Evolutionary conservation across 169 alveolate genomes (phyloP).

Genomic region (Eimeria sp.): DNA sequence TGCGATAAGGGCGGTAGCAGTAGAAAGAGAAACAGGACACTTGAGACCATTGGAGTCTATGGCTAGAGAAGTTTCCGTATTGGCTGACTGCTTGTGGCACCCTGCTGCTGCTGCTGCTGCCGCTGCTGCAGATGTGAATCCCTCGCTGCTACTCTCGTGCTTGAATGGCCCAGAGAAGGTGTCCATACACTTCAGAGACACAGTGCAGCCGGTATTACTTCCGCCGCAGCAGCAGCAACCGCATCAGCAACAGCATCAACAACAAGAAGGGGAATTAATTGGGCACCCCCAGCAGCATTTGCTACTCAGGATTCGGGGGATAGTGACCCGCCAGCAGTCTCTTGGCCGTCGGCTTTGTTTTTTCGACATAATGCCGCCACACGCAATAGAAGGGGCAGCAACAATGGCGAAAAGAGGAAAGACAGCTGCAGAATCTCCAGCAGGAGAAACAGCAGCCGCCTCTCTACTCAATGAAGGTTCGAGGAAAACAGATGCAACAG

Average conservation of each 20-base stretch:
- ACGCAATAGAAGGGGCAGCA: slow-evolving; percentile 27
- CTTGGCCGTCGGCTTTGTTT: slow-evolving; percentile 63
- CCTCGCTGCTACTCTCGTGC: slow-evolving; percentile 34
- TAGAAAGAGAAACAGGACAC: neutral
- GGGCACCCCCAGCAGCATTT: neutral
- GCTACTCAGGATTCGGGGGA: slow-evolving; percentile 42
- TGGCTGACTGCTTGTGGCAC: slow-evolving; percentile 33
- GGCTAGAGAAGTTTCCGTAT: neutral
- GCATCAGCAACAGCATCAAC: slow-evolving; percentile 7
- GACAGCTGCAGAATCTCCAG: neutral
- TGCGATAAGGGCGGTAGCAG: slow-evolving; percentile 14
- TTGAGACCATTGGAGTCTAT: neutral
- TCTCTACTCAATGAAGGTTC: neutral
- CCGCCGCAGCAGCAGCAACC: slow-evolving; percentile 9
- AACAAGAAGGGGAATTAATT: neutral
- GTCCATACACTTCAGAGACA: slow-evolving; percentile 27
- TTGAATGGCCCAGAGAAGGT: slow-evolving; percentile 35
- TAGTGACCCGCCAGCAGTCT: slow-evolving; percentile 56
- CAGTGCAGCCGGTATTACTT: slow-evolving; percentile 38
- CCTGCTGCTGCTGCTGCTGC: slow-evolving; percentile 27
- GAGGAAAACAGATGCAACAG: neutral
- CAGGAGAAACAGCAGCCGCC: neutral
- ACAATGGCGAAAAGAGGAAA: neutral
- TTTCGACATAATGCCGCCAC: slow-evolving; percentile 23
- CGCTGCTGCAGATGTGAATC: neutral